These are phyloP conservation scores for Oryza meridionalis DNA, from an alignment of 176 grass and related monocot genomes.

Conservation along the genomic window DNA sequence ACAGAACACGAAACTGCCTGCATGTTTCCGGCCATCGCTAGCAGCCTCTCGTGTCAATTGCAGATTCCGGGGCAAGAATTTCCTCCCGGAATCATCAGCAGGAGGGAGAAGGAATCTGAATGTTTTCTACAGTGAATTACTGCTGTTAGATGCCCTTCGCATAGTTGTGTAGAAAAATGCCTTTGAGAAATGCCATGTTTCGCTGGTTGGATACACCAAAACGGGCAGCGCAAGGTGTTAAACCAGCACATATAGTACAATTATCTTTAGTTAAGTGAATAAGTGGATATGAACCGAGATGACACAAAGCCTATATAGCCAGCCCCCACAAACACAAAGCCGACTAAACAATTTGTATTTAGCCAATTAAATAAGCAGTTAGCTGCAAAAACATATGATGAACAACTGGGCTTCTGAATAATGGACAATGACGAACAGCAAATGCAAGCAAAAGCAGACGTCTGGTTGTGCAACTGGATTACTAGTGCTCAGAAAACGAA, in stretches of 20 bases:
- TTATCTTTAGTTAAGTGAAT: slow-evolving; percentile 6
- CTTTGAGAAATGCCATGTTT: slow-evolving; percentile 13
- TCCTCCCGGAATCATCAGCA: slow-evolving; percentile 27
- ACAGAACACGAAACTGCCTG: slow-evolving; percentile 46
- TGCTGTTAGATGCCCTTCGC: slow-evolving; percentile 20
- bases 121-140: slow-evolving; percentile 20
- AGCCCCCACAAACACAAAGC: slow-evolving; percentile 10
- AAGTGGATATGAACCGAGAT: not conserved
- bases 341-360: slow-evolving; percentile 16
- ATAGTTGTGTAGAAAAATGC: slow-evolving; percentile 24
- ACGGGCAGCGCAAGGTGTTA: not conserved
- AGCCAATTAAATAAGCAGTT: not conserved
- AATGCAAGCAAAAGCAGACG: not conserved
- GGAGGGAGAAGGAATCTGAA: slow-evolving; percentile 36
- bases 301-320: not conserved
- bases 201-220: not conserved
- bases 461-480: slow-evolving; percentile 17
- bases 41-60: slow-evolving; percentile 29
- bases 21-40: slow-evolving; percentile 29
- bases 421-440: slow-evolving; percentile 1
- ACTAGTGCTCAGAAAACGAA: slow-evolving; percentile 16
- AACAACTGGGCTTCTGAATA: not conserved
- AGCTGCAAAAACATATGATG: slow-evolving; percentile 26
- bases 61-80: slow-evolving; percentile 44
- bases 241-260: not conserved